phyloP scores from a whole-genome alignment of 208 protist genomes.

The Crithidia expoeki region DNA sequence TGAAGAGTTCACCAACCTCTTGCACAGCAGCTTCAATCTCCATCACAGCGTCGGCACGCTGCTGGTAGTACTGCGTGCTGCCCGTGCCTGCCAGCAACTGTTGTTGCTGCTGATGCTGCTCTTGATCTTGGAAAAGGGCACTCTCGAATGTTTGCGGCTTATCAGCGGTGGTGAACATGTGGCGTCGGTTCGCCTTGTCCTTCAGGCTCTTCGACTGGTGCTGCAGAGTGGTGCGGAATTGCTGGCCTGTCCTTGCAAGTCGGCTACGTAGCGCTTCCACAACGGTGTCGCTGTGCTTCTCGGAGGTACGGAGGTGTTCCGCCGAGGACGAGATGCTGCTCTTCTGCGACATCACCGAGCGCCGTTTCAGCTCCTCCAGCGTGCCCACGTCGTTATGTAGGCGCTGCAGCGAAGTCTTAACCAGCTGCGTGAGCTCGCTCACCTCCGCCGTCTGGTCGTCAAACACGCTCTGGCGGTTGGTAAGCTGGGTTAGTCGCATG shows the following conservation, averaged over 20 bases:
- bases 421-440: conserved; percentile 72
- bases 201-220: conserved; percentile 80
- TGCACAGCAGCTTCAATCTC: conserved; percentile 89
- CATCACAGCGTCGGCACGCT: conserved; percentile 82
- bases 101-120: conserved; percentile 80
- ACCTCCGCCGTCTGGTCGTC: conserved; percentile 88
- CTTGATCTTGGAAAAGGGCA: conserved; percentile 88
- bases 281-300: conserved; percentile 64
- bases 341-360: conserved; percentile 61
- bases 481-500: conserved; percentile 81
- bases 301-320: conserved; percentile 29
- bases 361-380: conserved; percentile 79
- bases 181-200: conserved; percentile 70
- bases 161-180: conserved; percentile 84
- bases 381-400: conserved; percentile 81
- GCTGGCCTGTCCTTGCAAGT: conserved; percentile 75
- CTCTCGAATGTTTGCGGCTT: conserved; percentile 84
- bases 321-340: conserved; percentile 3
- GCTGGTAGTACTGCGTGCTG: conserved; percentile 84
- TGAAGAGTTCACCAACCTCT: conserved; percentile 92
- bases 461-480: conserved; percentile 84
- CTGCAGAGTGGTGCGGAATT: conserved; percentile 85
- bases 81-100: conserved; percentile 52
- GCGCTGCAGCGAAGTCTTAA: conserved; percentile 78
- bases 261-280: conserved; percentile 79